Evolutionary conservation across 371 early-diverging fungal species (phyloP).

Genomic region (Mucor lusitanicus): DNA sequence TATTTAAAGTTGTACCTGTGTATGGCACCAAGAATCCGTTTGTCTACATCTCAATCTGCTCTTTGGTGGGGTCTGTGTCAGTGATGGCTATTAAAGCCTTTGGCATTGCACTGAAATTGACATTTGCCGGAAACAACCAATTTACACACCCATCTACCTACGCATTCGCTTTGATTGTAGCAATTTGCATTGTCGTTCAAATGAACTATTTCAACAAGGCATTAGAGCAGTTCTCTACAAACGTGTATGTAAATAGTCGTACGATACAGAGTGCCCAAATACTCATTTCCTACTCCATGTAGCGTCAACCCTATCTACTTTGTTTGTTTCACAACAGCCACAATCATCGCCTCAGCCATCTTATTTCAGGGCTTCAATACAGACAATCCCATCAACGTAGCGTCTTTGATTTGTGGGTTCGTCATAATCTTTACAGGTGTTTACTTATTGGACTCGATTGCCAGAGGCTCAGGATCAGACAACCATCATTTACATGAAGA

Average conservation of each 20-base stretch:
- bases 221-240: constrained; percentile 86
- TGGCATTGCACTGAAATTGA: constrained; percentile 88
- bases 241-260: constrained; percentile 55
- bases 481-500: not conserved
- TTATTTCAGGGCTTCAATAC: constrained; percentile 87
- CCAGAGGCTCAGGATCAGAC: constrained; percentile 8
- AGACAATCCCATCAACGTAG: constrained; percentile 71
- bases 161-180: constrained; percentile 81
- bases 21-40: constrained; percentile 80
- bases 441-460: constrained; percentile 63
- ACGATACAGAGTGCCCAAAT: not conserved
- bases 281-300: not conserved
- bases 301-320: constrained; percentile 90
- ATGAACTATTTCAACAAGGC: constrained; percentile 98
- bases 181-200: constrained; percentile 83
- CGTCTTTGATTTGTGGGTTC: constrained; percentile 87
- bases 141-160: constrained; percentile 85
- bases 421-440: constrained; percentile 91
- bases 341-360: constrained; percentile 84
- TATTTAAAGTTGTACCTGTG: constrained; percentile 75
- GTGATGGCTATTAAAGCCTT: constrained; percentile 92
- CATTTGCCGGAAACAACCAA: constrained; percentile 91
- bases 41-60: constrained; percentile 90
- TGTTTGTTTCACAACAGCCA: constrained; percentile 92
- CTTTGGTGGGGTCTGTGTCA: constrained; percentile 85